These are phyloP conservation scores for Chytridium lagenaria DNA, from an alignment of 371 early-diverging fungal species.

Conservation along the genomic window DNA sequence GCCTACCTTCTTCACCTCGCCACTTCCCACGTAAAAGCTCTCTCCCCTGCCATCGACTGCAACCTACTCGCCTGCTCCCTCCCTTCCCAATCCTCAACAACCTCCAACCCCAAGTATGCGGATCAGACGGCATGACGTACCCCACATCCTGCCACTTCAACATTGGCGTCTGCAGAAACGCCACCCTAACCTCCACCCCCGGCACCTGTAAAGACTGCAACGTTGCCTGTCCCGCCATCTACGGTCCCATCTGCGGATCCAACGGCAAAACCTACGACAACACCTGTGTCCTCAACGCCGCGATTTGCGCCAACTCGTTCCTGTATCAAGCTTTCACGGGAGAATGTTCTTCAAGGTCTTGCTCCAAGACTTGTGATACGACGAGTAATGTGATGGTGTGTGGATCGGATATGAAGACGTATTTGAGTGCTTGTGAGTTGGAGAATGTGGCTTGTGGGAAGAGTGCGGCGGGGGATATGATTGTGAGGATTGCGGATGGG, in stretches of 20 bases:
- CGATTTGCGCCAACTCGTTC: neutral
- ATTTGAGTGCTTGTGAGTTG: neutral
- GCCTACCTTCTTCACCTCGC: too few relatives aligned
- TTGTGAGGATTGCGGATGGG: neutral
- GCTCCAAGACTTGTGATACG: neutral
- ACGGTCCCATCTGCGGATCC: conserved; percentile 9
- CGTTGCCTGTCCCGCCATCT: neutral
- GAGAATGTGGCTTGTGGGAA: neutral
- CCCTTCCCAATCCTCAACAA: too few relatives aligned
- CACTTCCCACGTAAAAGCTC: too few relatives aligned
- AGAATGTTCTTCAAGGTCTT: neutral
- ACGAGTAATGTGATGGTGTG: neutral
- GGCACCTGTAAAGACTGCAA: neutral
- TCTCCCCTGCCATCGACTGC: too few relatives aligned
- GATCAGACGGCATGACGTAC: conserved; percentile 1
- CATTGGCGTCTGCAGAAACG: neutral
- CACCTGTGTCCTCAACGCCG: neutral
- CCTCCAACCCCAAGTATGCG: conserved; percentile 1
- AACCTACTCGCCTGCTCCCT: too few relatives aligned
- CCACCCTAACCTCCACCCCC: neutral
- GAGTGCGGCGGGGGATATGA: too few relatives aligned
- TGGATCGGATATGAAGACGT: conserved; percentile 6
- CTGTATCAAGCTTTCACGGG: neutral
- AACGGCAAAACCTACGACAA: neutral
- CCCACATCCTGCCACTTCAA: neutral